Percentiles rank a stretch among this genome's conserved stretches.
Evolutionary conservation across 352 stramenopile species (phyloP).

Genomic region (Pythium scleroteichum): DNA sequence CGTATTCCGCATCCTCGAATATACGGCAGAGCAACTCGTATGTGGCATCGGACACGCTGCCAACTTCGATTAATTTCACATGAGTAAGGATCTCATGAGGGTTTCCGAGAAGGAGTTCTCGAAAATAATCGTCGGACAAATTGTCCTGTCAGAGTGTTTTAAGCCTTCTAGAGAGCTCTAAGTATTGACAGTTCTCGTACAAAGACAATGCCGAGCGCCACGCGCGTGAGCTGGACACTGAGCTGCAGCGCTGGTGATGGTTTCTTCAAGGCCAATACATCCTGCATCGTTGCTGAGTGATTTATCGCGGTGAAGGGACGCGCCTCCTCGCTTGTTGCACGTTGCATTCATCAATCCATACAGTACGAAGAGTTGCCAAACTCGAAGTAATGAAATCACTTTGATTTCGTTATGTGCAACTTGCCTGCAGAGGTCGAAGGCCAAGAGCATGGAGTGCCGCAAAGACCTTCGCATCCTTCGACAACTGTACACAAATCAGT

Average conservation of each 20-base stretch:
- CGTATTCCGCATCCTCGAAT: constrained; percentile 55
- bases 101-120: constrained; percentile 41
- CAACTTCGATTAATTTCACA: constrained; percentile 26
- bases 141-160: constrained; percentile 14
- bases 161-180: not conserved
- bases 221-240: constrained; percentile 42
- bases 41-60: constrained; percentile 35
- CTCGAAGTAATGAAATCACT: too few relatives aligned
- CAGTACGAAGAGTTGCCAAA: too few relatives aligned
- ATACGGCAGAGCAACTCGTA: constrained; percentile 51
- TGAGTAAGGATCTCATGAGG: constrained; percentile 39
- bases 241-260: constrained; percentile 46
- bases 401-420: too few relatives aligned
- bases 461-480: too few relatives aligned
- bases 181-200: constrained; percentile 13
- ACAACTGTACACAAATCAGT: too few relatives aligned
- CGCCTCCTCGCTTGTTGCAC: too few relatives aligned
- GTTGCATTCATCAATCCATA: too few relatives aligned
- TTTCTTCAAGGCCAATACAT: constrained; percentile 60
- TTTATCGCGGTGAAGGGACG: not conserved
- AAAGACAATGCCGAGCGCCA: constrained; percentile 4
- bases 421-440: too few relatives aligned
- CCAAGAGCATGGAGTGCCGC: too few relatives aligned
- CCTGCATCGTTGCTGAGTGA: constrained; percentile 29
- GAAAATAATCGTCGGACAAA: constrained; percentile 45